These are phyloP conservation scores for Teunomyces atbi DNA, from an alignment of 805 yeast species.

Conservation along the genomic window DNA sequence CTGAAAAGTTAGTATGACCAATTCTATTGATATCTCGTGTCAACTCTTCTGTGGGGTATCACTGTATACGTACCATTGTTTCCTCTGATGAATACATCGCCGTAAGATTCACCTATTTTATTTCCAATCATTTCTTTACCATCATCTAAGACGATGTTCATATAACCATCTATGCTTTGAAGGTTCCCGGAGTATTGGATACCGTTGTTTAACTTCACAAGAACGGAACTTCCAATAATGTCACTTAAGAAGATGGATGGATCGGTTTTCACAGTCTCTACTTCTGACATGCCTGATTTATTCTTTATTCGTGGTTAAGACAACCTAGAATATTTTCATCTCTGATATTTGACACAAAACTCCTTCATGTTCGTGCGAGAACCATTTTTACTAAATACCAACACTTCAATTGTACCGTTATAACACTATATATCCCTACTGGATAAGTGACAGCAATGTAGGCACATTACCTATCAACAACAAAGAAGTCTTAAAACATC, in stretches of 20 bases:
- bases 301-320: neutral
- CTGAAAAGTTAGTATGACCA: constrained; percentile 25
- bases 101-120: constrained; percentile 49
- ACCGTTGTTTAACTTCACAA: constrained; percentile 84
- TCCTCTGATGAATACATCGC: constrained; percentile 85
- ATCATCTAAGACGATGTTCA: constrained; percentile 86
- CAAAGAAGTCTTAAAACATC: neutral
- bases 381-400: neutral
- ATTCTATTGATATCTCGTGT: neutral
- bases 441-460: neutral
- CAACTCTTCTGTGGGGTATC: neutral
- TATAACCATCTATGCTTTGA: constrained; percentile 93
- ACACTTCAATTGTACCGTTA: too few relatives aligned
- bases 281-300: constrained; percentile 6
- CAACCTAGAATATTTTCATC: neutral
- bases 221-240: constrained; percentile 75
- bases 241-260: constrained; percentile 79
- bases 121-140: constrained; percentile 65
- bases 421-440: neutral
- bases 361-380: neutral
- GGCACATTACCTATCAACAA: neutral
- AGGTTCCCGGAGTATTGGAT: constrained; percentile 67
- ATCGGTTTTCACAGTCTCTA: constrained; percentile 35
- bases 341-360: neutral
- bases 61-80: constrained; percentile 63